Percentiles rank a stretch among this genome's conserved stretches.
phyloP scores from a whole-genome alignment of 2,329 filamentous ascomycete genomes.

The Akanthomyces lecanii region DNA sequence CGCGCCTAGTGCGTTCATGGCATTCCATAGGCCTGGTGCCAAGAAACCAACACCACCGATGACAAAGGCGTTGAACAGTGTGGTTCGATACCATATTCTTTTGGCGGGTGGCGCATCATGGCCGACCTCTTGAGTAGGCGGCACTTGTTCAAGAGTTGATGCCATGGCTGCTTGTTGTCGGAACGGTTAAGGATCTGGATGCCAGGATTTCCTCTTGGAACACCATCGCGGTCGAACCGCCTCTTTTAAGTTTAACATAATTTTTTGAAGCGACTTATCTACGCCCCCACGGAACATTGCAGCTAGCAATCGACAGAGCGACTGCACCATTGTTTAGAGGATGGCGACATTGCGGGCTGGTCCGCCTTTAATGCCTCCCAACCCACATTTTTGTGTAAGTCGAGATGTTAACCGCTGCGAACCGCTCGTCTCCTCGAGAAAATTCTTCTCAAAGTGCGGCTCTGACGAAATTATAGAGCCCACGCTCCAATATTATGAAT shows the following conservation, averaged over 20 bases:
- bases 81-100: slow-evolving; percentile 44
- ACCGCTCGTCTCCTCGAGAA: background rate
- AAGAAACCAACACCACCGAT: slow-evolving; percentile 50
- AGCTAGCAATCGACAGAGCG: background rate
- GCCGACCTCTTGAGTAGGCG: background rate
- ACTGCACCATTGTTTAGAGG: slow-evolving; percentile 10
- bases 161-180: background rate
- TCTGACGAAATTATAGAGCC: background rate
- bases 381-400: background rate
- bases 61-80: slow-evolving; percentile 50
- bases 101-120: background rate
- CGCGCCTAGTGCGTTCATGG: slow-evolving; percentile 50
- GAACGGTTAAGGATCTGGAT: background rate
- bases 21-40: slow-evolving; percentile 50
- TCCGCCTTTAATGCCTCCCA: background rate
- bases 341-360: slow-evolving; percentile 16
- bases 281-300: background rate
- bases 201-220: background rate
- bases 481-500: background rate
- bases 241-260: background rate
- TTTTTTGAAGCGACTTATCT: background rate
- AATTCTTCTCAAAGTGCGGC: no score
- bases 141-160: background rate
- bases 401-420: background rate
- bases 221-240: background rate